Conservation (phyloP, 2,329 filamentous ascomycete species). For the Hypomyces rosellus region DNA sequence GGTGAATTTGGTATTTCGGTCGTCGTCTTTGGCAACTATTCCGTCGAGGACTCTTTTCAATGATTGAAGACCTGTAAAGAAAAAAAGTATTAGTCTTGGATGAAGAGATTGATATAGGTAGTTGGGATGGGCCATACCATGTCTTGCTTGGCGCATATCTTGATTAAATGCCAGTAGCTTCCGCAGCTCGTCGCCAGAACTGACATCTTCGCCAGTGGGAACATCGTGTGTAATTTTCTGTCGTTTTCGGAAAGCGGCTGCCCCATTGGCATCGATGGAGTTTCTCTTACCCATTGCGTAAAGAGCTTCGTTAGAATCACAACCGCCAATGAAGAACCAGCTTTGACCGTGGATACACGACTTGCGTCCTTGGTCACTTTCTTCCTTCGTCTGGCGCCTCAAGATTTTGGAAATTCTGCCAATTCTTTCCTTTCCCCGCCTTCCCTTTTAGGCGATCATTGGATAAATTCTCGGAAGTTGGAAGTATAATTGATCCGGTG, state of each 20-base stretch:
- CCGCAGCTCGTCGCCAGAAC: constrained; percentile 59
- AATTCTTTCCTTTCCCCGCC: constrained; percentile 23
- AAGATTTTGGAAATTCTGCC: constrained; percentile 34
- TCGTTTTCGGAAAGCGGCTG: constrained; percentile 42
- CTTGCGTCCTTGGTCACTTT: background rate
- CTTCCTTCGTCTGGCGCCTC: constrained; percentile 12
- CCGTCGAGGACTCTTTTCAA: constrained; percentile 67
- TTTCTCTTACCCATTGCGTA: constrained; percentile 41
- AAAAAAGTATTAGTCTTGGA: background rate
- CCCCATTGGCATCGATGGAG: constrained; percentile 33
- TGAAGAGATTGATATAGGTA: too few species aligned
- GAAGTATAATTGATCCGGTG: background rate
- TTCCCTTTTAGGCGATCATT: constrained; percentile 15
- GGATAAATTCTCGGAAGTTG: background rate
- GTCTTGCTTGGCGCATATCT: constrained; percentile 59
- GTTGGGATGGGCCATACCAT: constrained; percentile 39
- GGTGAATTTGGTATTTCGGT: constrained; percentile 36
- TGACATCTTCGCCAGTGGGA: constrained; percentile 55
- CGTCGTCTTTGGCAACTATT: constrained; percentile 45
- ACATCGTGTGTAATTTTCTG: constrained; percentile 51
- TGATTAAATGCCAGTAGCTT: constrained; percentile 65
- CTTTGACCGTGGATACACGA: background rate
- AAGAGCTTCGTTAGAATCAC: constrained; percentile 8
- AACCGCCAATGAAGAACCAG: constrained; percentile 9
- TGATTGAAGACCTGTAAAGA: constrained; percentile 54